A percentile compares a stretch with the other conserved stretches of the same genome.
Evolutionary conservation across 805 yeast species (phyloP).

Genomic region (Metschnikowia santaceciliae): DNA sequence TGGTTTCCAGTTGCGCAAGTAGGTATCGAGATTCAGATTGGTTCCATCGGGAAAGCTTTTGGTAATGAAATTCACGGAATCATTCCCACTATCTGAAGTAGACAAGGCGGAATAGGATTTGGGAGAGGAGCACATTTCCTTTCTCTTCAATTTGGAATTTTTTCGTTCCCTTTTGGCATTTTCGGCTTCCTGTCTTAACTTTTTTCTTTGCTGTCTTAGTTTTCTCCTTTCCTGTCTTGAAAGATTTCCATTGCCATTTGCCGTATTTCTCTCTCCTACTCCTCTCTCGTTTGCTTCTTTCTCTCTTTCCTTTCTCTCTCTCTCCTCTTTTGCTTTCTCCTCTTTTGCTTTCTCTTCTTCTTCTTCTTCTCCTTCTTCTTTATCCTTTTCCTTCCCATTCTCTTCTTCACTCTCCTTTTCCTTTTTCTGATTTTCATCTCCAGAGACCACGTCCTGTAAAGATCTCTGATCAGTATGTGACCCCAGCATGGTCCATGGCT

Average conservation of each 20-base stretch:
- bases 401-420: background rate
- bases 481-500: background rate
- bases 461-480: background rate
- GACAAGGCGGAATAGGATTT: background rate
- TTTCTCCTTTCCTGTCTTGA: too few species aligned
- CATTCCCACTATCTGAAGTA: background rate
- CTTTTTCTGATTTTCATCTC: background rate
- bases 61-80: background rate
- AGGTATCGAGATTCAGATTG: background rate
- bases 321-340: background rate
- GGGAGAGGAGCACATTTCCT: background rate
- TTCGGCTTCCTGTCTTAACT: background rate
- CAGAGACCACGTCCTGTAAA: background rate
- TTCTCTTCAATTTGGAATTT: background rate
- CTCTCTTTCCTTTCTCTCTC: background rate
- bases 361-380: background rate
- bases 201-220: background rate
- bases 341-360: background rate
- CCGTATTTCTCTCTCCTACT: background rate
- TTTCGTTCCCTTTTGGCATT: too few species aligned
- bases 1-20: background rate
- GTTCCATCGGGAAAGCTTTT: slow-evolving; percentile 3
- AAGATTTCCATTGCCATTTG: too few species aligned
- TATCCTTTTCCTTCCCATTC: background rate
- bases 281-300: background rate